Conservation (phyloP, 805 yeast species). For the Ogataea allantospora region DNA sequence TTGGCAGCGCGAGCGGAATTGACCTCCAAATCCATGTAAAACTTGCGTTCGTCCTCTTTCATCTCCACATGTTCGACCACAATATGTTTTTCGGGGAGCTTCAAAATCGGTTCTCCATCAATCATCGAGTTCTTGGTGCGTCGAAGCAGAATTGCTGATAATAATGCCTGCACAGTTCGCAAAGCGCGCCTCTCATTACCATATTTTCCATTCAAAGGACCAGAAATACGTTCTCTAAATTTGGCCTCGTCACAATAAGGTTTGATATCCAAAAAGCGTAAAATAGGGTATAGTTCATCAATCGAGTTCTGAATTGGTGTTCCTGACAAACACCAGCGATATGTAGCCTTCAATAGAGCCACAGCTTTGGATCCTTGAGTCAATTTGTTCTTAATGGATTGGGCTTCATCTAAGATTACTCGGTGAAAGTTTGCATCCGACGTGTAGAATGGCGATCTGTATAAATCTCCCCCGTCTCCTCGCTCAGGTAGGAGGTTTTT, state of each 20-base stretch:
- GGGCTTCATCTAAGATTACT: slow-evolving; percentile 56
- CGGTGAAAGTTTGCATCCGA: slow-evolving; percentile 50
- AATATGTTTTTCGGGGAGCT: slow-evolving; percentile 63
- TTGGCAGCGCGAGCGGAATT: slow-evolving; percentile 53
- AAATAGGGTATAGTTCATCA: slow-evolving; percentile 51
- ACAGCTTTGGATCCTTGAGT: slow-evolving; percentile 49
- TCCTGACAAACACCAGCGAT: slow-evolving; percentile 54
- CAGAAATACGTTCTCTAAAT: slow-evolving; percentile 55
- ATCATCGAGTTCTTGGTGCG: slow-evolving; percentile 69
- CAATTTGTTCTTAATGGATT: slow-evolving; percentile 48
- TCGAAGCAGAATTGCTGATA: slow-evolving; percentile 72
- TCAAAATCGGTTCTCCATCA: slow-evolving; percentile 75
- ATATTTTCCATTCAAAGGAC: slow-evolving; percentile 47
- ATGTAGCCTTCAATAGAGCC: slow-evolving; percentile 37
- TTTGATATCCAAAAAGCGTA: slow-evolving; percentile 48
- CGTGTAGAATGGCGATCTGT: slow-evolving; percentile 63
- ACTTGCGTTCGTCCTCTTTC: slow-evolving; percentile 51
- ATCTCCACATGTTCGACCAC: slow-evolving; percentile 47
- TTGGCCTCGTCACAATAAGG: slow-evolving; percentile 65
- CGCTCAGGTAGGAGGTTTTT: slow-evolving; percentile 34
- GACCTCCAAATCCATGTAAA: slow-evolving; percentile 57
- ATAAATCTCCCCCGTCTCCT: slow-evolving; percentile 39
- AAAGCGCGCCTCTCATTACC: slow-evolving; percentile 37
- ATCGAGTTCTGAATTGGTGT: slow-evolving; percentile 59
- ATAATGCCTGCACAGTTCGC: slow-evolving; percentile 60